These are phyloP conservation scores for Solanum virginianum DNA, from an alignment of 257 asterid species.

Conservation along the genomic window DNA sequence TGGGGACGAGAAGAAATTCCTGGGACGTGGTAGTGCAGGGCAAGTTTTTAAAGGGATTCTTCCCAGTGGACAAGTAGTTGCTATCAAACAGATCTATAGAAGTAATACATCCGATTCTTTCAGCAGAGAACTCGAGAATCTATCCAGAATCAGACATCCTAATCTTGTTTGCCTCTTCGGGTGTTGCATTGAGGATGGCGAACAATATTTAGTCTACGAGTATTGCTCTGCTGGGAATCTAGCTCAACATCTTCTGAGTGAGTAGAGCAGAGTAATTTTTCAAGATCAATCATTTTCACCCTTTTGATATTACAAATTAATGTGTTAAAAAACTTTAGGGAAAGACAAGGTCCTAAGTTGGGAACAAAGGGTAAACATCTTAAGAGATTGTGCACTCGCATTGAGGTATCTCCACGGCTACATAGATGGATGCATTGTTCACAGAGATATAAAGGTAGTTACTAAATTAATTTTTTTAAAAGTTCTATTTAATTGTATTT, in stretches of 20 bases:
- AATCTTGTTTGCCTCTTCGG: conserved; percentile 73
- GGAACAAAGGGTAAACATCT: conserved; percentile 55
- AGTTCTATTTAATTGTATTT: neutral
- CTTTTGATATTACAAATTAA: neutral
- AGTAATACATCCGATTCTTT: conserved; percentile 62
- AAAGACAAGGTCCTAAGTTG: conserved; percentile 48
- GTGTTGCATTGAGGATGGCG: conserved; percentile 62
- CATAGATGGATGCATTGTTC: conserved; percentile 67
- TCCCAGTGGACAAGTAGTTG: conserved; percentile 77
- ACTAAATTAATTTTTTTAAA: neutral
- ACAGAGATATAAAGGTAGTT: conserved; percentile 72
- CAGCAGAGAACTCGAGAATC: conserved; percentile 51
- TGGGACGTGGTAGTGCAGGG: conserved; percentile 88
- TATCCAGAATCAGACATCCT: conserved; percentile 65
- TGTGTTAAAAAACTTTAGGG: conserved; percentile 19
- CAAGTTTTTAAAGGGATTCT: conserved; percentile 61
- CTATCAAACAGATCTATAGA: conserved; percentile 57
- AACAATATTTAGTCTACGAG: conserved; percentile 65
- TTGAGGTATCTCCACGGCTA: conserved; percentile 60
- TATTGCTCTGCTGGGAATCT: conserved; percentile 67
- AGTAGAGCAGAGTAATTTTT: neutral
- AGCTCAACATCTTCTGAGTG: conserved; percentile 61
- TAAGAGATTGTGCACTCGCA: conserved; percentile 65
- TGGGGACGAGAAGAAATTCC: conserved; percentile 30
- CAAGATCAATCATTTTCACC: neutral